Percentiles rank a stretch among this genome's conserved stretches.
These are phyloP conservation scores for Pichia sporocuriosa DNA, from an alignment of 805 yeast species.

Conservation along the genomic window DNA sequence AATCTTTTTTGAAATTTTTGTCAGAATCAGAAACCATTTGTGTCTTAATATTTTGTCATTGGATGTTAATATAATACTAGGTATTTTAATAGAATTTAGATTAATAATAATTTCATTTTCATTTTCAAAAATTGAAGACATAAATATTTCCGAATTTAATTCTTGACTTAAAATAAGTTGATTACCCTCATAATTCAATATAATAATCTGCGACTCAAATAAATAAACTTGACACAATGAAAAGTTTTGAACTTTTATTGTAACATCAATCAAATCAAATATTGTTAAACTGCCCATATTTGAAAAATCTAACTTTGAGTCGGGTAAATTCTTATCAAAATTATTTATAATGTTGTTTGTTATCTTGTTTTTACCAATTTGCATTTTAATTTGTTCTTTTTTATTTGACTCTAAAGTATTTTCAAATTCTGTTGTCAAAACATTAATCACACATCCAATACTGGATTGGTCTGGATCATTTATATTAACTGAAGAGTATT, in stretches of 20 bases:
- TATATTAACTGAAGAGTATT: slow-evolving; percentile 19
- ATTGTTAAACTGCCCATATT: slow-evolving; percentile 20
- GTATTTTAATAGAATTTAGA: slow-evolving; percentile 20
- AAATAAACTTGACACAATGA: slow-evolving; percentile 16
- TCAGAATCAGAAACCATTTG: slow-evolving; percentile 25
- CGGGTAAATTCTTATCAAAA: slow-evolving; percentile 13
- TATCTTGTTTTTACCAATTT: slow-evolving; percentile 19
- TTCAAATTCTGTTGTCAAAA: slow-evolving; percentile 24
- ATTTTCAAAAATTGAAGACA: slow-evolving; percentile 23
- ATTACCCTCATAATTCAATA: slow-evolving; percentile 17
- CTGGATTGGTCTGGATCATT: slow-evolving; percentile 4
- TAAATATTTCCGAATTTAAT: slow-evolving; percentile 14
- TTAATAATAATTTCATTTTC: slow-evolving; percentile 19
- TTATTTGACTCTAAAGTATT: slow-evolving; percentile 18
- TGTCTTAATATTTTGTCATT: slow-evolving; percentile 20
- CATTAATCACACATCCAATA: slow-evolving; percentile 20
- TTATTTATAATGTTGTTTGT: slow-evolving; percentile 17
- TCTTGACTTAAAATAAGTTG: slow-evolving; percentile 16
- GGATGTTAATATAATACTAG: slow-evolving; percentile 20
- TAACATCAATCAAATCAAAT: slow-evolving; percentile 22
- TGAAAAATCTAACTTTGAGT: slow-evolving; percentile 17
- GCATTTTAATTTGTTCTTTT: slow-evolving; percentile 14
- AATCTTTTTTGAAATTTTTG: slow-evolving; percentile 11
- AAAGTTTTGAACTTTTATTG: slow-evolving; percentile 6
- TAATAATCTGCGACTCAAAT: slow-evolving; percentile 21